A percentile compares a stretch with the other conserved stretches of the same genome.
phyloP scores from a whole-genome alignment of 2,329 filamentous ascomycete genomes.

The Diaporthe longicolla region DNA sequence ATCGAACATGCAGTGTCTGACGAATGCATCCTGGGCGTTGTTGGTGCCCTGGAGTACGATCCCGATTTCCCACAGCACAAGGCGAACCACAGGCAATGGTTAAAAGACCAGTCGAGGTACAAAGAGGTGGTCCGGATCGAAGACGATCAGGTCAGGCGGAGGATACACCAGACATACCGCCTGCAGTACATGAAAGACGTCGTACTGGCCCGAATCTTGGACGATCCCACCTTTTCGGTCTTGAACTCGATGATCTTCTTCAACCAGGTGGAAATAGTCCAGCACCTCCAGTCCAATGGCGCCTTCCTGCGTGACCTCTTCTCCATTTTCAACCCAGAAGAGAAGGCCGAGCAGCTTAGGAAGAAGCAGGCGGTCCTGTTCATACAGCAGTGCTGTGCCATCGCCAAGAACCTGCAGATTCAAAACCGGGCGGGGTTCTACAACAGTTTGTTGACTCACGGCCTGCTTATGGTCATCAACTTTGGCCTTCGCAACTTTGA shows the following conservation, averaged over 20 bases:
- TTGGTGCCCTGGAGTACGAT: constrained; percentile 97
- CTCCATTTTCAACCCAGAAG: constrained; percentile 80
- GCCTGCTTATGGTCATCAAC: constrained; percentile 89
- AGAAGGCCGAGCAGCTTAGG: constrained; percentile 70
- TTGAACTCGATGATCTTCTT: constrained; percentile 99
- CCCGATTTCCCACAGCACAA: constrained; percentile 98
- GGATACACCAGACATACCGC: constrained; percentile 97
- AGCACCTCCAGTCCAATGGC: constrained; percentile 88
- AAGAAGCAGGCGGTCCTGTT: constrained; percentile 97
- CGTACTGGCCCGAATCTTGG: constrained; percentile 94
- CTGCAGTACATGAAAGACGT: constrained; percentile 98
- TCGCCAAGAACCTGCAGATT: constrained; percentile 94
- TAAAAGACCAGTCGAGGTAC: constrained; percentile 89
- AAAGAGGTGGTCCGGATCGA: constrained; percentile 97
- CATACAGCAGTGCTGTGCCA: constrained; percentile 94
- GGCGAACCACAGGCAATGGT: constrained; percentile 94
- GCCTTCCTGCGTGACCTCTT: constrained; percentile 89
- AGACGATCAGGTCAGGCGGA: constrained; percentile 83
- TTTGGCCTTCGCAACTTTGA: constrained; percentile 90
- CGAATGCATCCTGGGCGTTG: constrained; percentile 89
- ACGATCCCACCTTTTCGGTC: constrained; percentile 97
- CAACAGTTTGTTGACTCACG: constrained; percentile 89
- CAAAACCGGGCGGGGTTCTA: constrained; percentile 86
- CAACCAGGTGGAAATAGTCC: constrained; percentile 98
- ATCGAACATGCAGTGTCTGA: constrained; percentile 96